Evolutionary conservation across 1,284 basidiomycete species (phyloP).

Genomic region (Irpex rosettiformis): DNA sequence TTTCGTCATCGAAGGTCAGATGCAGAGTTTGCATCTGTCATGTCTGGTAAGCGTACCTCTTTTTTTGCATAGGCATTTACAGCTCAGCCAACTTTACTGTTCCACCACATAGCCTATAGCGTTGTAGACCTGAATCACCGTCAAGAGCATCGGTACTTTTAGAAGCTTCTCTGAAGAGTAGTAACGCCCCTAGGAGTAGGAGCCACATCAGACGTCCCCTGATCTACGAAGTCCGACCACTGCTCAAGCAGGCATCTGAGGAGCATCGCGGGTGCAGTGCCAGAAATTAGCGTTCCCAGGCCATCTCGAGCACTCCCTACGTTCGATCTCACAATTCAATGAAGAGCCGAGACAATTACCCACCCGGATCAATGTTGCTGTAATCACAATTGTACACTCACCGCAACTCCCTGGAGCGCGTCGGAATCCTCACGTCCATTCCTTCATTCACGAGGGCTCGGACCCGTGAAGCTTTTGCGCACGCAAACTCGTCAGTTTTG

Average conservation of each 20-base stretch:
- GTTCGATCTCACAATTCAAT: constrained; percentile 17
- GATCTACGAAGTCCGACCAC: constrained; percentile 12
- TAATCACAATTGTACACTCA: constrained; percentile 15
- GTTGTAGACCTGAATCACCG: not conserved
- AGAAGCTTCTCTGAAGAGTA: constrained; percentile 1
- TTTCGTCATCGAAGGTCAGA: not conserved
- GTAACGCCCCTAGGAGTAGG: constrained; percentile 2
- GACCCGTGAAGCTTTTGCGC: constrained; percentile 10
- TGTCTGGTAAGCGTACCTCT: constrained; percentile 1
- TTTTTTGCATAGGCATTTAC: not conserved
- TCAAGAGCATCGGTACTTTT: constrained; percentile 11
- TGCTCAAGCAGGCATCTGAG: not conserved
- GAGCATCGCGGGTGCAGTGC: constrained; percentile 8
- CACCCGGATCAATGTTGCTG: constrained; percentile 19
- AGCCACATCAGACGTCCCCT: constrained; percentile 14
- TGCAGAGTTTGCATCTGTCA: not conserved
- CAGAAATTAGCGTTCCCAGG: constrained; percentile 9
- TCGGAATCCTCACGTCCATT: constrained; percentile 9
- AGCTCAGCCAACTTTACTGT: not conserved
- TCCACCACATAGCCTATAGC: not conserved
- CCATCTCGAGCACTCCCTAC: constrained; percentile 1
- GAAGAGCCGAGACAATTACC: constrained; percentile 7
- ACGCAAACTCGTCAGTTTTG: constrained; percentile 5
- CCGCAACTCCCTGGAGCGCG: not conserved
- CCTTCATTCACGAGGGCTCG: constrained; percentile 7